Conservation (phyloP, 768 basidiomycete species). For the Hypsizygus marmoreus region DNA sequence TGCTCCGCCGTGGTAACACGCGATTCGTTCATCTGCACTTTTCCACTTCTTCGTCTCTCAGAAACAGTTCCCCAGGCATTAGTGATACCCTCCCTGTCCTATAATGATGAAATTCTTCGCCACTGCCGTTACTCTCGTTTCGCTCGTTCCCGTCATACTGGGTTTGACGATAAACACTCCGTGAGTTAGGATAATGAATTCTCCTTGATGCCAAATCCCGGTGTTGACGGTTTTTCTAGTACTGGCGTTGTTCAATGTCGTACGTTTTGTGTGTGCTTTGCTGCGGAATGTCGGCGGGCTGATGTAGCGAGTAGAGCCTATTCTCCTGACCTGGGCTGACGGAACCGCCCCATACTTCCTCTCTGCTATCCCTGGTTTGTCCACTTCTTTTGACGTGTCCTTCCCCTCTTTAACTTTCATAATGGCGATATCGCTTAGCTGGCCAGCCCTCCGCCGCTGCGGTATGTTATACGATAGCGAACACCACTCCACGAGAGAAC, state of each 20-base stretch:
- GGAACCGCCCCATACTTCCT: constrained; percentile 61
- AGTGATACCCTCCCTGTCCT: constrained; percentile 6
- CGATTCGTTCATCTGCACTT: constrained; percentile 9
- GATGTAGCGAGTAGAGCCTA: constrained; percentile 51
- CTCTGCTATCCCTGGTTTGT: constrained; percentile 61
- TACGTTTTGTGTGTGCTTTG: constrained; percentile 29
- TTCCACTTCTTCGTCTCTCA: constrained; percentile 7
- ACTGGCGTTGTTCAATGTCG: constrained; percentile 48
- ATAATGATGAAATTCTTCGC: constrained; percentile 41
- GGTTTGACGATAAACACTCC: constrained; percentile 67
- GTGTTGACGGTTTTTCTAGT: constrained; percentile 24
- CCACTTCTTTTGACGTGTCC: background rate
- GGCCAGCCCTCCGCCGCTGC: constrained; percentile 52
- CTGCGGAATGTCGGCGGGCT: background rate
- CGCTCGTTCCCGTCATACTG: constrained; percentile 37
- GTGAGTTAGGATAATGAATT: constrained; percentile 31
- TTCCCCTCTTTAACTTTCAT: background rate
- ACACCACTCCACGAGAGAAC: background rate
- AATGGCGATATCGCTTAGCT: constrained; percentile 35
- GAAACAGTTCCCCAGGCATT: too few relatives aligned
- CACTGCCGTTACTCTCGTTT: constrained; percentile 34
- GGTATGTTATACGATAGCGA: constrained; percentile 35
- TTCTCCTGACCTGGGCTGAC: constrained; percentile 52
- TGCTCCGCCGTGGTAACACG: constrained; percentile 16
- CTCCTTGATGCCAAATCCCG: background rate